Base-by-base conservation (phyloP, 2,329 filamentous ascomycete genomes). In the Byssoonygena ceratinophila region DNA sequence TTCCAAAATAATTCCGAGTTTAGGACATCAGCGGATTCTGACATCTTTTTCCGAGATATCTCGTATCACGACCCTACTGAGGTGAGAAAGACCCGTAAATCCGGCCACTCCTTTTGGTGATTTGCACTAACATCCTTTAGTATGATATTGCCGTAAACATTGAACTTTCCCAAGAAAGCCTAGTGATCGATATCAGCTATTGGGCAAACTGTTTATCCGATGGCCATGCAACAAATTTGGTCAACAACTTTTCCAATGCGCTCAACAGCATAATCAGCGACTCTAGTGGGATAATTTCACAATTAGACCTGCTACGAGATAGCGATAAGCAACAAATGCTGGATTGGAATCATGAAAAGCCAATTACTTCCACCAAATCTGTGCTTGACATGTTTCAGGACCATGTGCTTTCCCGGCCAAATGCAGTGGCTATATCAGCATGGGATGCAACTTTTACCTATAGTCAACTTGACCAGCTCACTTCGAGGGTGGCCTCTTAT, bases 371-470 rank as follows among this genome's bases (percentile, higher is more conserved):
- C n/a, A 18, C 2, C 9, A 37, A 37, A 37, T 16, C 16, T 9
- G 34, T 37, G 6, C 34, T 37, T 16, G 34, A 37, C 16, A 37
- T 37, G 34, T 37, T 37, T 37, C 2, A 16, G 34, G 34, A 37
- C 4, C n/a, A 16, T 18, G 34, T 37, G n/a, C 4, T 37, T 16
- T 37, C 14, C 9, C 34, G 14, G 7, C 58, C 59, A 16, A 43
- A 55, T 29, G 54, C 52, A 34, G 39, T 47, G 11, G 61, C 61
- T 7, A 48, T 63, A 11, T 39, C 51, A 25, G 53, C 59, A 16
- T 61, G 58, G 56, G 60, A 63, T 25, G 59, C 55, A n/a, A 52
- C 47, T 14, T 36, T 55, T 11, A 56, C 34, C 14, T 37, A 37
- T 51, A 51, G 43, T 25, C 39, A 55, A 27, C 44, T 59, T 18